Evolutionary conservation across 306 rosid genomes (phyloP), one percentile per base, ranked within the genome.

Genomic region (Quercus parvula): DNA sequence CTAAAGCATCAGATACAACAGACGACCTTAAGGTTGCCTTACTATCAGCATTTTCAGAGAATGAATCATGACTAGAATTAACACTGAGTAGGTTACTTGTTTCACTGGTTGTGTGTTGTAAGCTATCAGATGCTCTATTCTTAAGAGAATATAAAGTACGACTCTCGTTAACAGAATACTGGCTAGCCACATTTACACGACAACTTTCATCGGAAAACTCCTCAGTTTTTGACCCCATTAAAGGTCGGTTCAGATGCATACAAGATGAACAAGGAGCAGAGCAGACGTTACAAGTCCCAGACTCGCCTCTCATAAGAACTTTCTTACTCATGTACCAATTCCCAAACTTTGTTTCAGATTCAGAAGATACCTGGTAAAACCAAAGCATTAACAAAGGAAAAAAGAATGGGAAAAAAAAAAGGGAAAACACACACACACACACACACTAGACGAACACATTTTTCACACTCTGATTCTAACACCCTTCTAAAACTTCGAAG

Each of bases 241-340:
- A 84, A 82, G 87, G 75, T 82, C 83, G 84, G 81, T 83, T 85
- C 58, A 79, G 85, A 85, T 88, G 94, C 91, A 88, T 81, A 85
- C 94, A 89, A 78, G 91, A 90, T 77, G 97, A 91, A 88, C 94
- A 94, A 77, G 92, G 94, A 76, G 92, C 92, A 67, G 90, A 85
- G 70, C 97, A 94, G 78, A 91, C 89, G 63, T 90, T 89, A 83
- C 96, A 92, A 77, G 88, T 87, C 82, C 97, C 94, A 59, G 91
- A 91, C 84, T 88, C 87, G 59, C 85, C 88, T 82, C 89, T 85
- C 89, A 89, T 86, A 82, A 81, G 88, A 88, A 81, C 83, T 70
- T 75, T 79, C 79, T 75, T 86, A 77, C 76, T 81, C 86, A 72
- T 67, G 80, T 80, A 85, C 84, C 75, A 56, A 62, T 82, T 79